Base-by-base conservation (phyloP, 2,329 filamentous ascomycete species). In the Aspergillus pseudonomiae region DNA sequence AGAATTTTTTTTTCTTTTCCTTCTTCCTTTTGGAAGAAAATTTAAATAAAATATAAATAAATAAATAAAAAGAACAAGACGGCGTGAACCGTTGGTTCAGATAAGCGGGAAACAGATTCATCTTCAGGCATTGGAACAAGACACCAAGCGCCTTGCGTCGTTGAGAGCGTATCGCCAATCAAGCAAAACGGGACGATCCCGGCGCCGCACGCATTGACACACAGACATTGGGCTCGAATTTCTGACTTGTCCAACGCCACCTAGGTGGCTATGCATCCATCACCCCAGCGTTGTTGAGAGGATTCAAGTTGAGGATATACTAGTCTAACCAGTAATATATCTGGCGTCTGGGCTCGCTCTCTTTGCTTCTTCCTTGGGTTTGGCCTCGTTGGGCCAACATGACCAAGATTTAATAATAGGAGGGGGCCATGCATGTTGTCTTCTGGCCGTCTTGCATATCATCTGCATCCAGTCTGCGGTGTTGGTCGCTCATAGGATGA, bases 161-260 rank as follows among this genome's bases (percentile, higher is more conserved):
- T n/a, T 9, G 26, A 26, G 55, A 32, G 55, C 26, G 41, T 57
- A 55, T 39, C 52, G 30, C 52, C 52, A 34, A 54, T 36, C 24
- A 36, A n/a, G 24, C 30, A 32, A 10, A 6, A 39, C 21, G 3
- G n/a, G 52, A 28, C 26, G 7, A 36, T 24, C 52, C 52, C 11
- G 12, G 52, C 14, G 7, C n/a, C 11, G 43, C 41, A 7, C 28
- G 32, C 28, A 48, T 59, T 36, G 32, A 41, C 30, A 19, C 41
- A 24, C 6, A 24, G 9, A 19, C 21, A 41, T 62, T 39, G 60
- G 43, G 53, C 28, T 30, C 28, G 48, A 55, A 39, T 41, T 54
- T 65, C 64, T 67, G 67, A 67, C 65, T 67, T 68, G 67, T 68
- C 65, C 50, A 66, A 59, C 64, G 63, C 64, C 65, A 68, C 67